Percentiles rank a stretch among this genome's conserved stretches.
These are phyloP conservation scores for Sesbania bispinosa DNA, from an alignment of 306 rosid species.

Conservation along the genomic window DNA sequence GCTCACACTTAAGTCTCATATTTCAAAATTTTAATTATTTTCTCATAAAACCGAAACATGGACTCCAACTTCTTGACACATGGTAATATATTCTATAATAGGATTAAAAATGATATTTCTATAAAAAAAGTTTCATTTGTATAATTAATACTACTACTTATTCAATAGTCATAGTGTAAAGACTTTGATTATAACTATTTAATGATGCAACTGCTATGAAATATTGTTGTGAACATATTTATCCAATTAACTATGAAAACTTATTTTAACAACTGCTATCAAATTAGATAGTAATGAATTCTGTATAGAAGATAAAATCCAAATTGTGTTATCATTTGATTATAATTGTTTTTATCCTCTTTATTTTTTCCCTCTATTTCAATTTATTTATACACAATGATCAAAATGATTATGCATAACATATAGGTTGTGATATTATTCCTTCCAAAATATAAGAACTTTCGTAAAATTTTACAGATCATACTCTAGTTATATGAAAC, in stretches of 20 bases:
- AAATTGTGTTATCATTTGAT: not conserved
- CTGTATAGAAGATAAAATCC: not conserved
- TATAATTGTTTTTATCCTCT: not conserved
- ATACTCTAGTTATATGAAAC: slow-evolving; percentile 5
- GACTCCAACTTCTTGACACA: not conserved
- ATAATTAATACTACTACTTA: not conserved
- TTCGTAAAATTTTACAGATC: not conserved
- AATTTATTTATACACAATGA: not conserved
- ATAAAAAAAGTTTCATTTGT: not conserved
- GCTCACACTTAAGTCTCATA: slow-evolving; percentile 2
- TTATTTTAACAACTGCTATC: not conserved
- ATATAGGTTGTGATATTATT: not conserved
- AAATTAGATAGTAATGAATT: not conserved
- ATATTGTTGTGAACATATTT: not conserved
- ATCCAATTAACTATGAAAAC: not conserved
- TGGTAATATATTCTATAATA: not conserved
- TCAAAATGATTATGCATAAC: not conserved
- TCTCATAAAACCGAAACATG: not conserved
- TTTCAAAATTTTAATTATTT: not conserved
- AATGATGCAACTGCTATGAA: not conserved
- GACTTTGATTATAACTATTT: not conserved
- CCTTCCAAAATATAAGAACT: slow-evolving; percentile 11
- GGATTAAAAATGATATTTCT: not conserved
- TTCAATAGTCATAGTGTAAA: not conserved
- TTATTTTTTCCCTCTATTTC: not conserved